Base-by-base conservation (phyloP, 1,284 basidiomycete genomes). In the Apiotrichum akiyoshidainum region DNA sequence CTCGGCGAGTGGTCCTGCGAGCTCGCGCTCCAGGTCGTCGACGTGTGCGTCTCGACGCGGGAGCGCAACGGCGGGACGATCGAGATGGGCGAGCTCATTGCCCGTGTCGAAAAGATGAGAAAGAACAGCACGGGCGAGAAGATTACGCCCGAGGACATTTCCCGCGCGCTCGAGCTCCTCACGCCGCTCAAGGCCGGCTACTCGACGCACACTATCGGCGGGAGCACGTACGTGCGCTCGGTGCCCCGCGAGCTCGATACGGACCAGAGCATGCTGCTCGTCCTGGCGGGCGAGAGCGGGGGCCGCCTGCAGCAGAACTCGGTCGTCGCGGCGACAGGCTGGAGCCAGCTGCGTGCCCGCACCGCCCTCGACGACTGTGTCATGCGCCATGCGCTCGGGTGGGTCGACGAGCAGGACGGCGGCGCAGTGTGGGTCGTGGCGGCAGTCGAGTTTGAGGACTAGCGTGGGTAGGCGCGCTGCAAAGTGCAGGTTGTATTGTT, bases 11-110 rank as follows among this genome's bases (percentile, higher is more conserved):
- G 92, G 91, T 89, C 93, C 69, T 91, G 92, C 74, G 94, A 96
- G 70, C 84, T 99, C 1, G 92, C 92, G 3, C 91, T 98, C 31
- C 95, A 99, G 80, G 89, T 99, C 63, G 92, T 99, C 50, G 95
- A 99, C 73, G 85, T 99, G 17, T 98, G 95, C 70, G 87, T 98
- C 35, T 88, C 86, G 71, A 95, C 91, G 11, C 81, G 94, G 46
- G 86, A 88, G 58, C 80, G 86, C 46, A 97, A 97, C 66, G 95
- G 96, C 0, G 95, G 96, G 0, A 79, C 98, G 54, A 92, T 99
- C 55, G 88, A 89, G 66, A 85, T 98, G 82, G 81, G 83, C 13
- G 93, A 98, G 74, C 81, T 99, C 45, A 82, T 96, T 19, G 78
- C 86, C 35, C 82, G 92, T 52, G 84, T 99, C 45, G 84, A 83